Evolutionary conservation across 768 basidiomycete species (phyloP).

Genomic region (Boletales sp.): DNA sequence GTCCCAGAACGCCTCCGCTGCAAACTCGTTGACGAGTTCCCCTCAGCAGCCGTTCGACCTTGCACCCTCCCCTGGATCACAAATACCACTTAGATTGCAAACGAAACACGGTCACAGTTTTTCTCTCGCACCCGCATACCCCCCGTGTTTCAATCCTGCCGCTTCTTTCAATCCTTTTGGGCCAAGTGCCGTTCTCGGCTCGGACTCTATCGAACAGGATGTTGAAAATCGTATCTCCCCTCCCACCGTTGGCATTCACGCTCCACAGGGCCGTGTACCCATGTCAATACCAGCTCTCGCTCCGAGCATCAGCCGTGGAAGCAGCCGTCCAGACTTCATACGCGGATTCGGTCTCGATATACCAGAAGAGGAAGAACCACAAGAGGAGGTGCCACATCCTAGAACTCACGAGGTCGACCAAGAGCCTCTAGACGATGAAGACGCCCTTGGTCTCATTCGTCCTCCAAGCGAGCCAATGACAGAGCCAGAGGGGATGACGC

Average conservation of each 20-base stretch:
- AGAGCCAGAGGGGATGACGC: slow-evolving; percentile 41
- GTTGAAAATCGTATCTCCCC: slow-evolving; percentile 21
- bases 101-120: slow-evolving; percentile 70
- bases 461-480: slow-evolving; percentile 24
- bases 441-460: slow-evolving; percentile 19
- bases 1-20: slow-evolving; percentile 50
- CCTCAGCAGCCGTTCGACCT: slow-evolving; percentile 59
- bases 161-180: slow-evolving; percentile 65
- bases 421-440: slow-evolving; percentile 37
- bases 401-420: slow-evolving; percentile 31
- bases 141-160: slow-evolving; percentile 33
- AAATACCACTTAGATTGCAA: slow-evolving; percentile 37
- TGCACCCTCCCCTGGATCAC: slow-evolving; percentile 49
- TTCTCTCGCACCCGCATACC: slow-evolving; percentile 53
- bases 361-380: slow-evolving; percentile 70
- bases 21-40: slow-evolving; percentile 57
- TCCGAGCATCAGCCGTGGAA: slow-evolving; percentile 39
- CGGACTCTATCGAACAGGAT: slow-evolving; percentile 41
- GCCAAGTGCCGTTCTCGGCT: slow-evolving; percentile 49
- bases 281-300: slow-evolving; percentile 43
- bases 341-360: slow-evolving; percentile 81
- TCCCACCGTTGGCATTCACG: slow-evolving; percentile 37
- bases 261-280: slow-evolving; percentile 55
- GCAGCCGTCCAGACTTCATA: slow-evolving; percentile 66
- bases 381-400: slow-evolving; percentile 38